Base-by-base conservation (phyloP, 2,329 filamentous ascomycete species). In the Xylariaceae sp. region DNA sequence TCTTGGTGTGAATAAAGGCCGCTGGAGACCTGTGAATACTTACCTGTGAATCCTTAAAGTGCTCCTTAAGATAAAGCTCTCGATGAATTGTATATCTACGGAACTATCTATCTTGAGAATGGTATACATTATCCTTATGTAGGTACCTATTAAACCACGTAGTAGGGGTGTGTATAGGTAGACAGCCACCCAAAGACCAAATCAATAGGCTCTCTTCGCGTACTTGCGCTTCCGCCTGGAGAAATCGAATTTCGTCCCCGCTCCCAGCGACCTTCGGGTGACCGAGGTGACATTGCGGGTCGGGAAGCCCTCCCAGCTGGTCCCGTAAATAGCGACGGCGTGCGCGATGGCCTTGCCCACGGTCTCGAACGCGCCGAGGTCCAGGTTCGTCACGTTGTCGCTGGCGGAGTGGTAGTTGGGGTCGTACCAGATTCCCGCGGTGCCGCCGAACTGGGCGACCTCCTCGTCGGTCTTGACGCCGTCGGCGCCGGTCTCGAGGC, bases 401-500 rank as follows among this genome's bases (percentile, higher is more conserved):
- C 77, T 77, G 2, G 73, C 73, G 40, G 73, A 70, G 64, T 87
- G 83, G 69, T 86, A 86, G 69, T 84, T 83, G 18, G 71, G 68
- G 63, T 86, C 83, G 62, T 80, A 84, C 32, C 76, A 71, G n/a
- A 77, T 73, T 41, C 80, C 81, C 3, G 80, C 81, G 37, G 76
- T 70, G 23, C 83, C 84, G 20, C 84, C 83, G 58, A 83, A 86
- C 63, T 79, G 64, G 7, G 69, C 70, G 0, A 73, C 77, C 63
- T 86, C 78, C 42, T 79, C 78, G 7, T 74, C 74, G 0, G 82
- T 86, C 77, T 85, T 86, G 69, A 82, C 64, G 16, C 74, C 80
- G 64, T 86, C 83, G 3, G 84, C 83, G 26, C 84, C 84, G 10
- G 82, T 84, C 62, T 83, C 83, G 52, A 87, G 73, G 19, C 84